Base-by-base conservation (phyloP, 2,329 filamentous ascomycete species). In the Alternaria conjuncta region DNA sequence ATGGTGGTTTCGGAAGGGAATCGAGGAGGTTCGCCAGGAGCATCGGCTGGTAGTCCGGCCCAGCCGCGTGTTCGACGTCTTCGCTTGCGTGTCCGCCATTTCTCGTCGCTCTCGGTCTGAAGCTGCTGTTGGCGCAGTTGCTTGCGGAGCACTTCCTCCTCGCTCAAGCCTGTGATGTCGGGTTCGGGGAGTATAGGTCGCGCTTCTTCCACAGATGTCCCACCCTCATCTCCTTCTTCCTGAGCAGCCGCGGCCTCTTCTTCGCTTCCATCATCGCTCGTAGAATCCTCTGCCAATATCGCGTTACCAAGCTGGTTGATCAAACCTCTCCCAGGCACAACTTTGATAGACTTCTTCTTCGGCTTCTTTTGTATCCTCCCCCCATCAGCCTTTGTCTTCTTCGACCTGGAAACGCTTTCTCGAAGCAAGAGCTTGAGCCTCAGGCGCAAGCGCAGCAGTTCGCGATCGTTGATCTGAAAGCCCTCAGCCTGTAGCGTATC, bases 1-100 rank as follows among this genome's bases (percentile, higher is more conserved):
- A 96, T 87, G 0, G 92, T 94, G 12, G 91, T 94, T 78, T 96
- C 92, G 0, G 92, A 95, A 1, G 91, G 91, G 67, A 93, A 96
- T 21, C 92, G 88, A 13, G 90, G 89, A 20, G 89, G 87, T 5
- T 89, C 88, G 1, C 89, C 88, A 0, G 89, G 86, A 7, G 88
- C 87, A 74, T 92, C 90, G 41, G 90, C 86, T 13, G 90, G 88
- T 25, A 92, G 78, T 3, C 89, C 89, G 45, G 87, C 89, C 84
- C 88, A 91, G n/a, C 86, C 87, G 70, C 88, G 86, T 57, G 89
- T 90, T 50, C 90, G 86, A 65, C 90, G 87, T 55, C 91, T 86
- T 57, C 90, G 87, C 76, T 92, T 93, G 61, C 88, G 84, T 8
- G 86, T 82, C 8, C 84, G 84, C 86, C 88, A 89, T 62, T 86